Evolutionary conservation across 2,329 filamentous ascomycete genomes (phyloP).

Genomic region (Eutypella sp.): DNA sequence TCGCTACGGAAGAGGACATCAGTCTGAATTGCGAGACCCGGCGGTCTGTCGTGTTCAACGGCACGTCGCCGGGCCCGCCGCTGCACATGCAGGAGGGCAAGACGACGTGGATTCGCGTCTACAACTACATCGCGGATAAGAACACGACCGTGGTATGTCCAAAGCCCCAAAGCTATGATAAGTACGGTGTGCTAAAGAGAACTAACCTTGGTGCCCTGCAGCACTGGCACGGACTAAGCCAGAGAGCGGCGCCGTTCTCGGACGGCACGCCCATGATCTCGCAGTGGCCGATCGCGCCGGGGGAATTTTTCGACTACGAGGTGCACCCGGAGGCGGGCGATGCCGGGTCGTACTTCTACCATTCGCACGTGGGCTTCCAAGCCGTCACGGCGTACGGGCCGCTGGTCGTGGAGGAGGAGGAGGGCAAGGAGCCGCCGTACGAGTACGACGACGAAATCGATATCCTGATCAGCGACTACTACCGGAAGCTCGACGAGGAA

Average conservation of each 20-base stretch:
- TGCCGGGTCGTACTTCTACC: constrained; percentile 63
- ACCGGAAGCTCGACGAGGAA: constrained; percentile 44
- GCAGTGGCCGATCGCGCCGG: constrained; percentile 61
- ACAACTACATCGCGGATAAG: constrained; percentile 47
- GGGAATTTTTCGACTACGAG: constrained; percentile 64
- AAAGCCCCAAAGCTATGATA: neutral
- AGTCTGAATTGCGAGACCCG: constrained; percentile 41
- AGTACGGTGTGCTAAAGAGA: neutral
- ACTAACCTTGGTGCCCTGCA: constrained; percentile 21
- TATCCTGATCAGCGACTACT: constrained; percentile 53
- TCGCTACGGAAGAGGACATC: constrained; percentile 29
- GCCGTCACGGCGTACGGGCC: constrained; percentile 52
- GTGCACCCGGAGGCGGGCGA: constrained; percentile 47
- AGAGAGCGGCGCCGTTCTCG: constrained; percentile 55
- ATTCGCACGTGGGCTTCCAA: constrained; percentile 62
- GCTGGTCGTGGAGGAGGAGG: constrained; percentile 50
- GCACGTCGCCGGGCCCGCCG: constrained; percentile 45
- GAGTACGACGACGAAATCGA: constrained; percentile 58
- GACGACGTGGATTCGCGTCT: constrained; percentile 53
- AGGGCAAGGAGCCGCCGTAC: constrained; percentile 40
- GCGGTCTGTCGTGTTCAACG: constrained; percentile 47
- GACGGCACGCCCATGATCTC: constrained; percentile 56
- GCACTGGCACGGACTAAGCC: constrained; percentile 66
- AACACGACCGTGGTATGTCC: constrained; percentile 50
- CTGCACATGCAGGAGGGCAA: constrained; percentile 42